phyloP scores from a whole-genome alignment of 2,329 filamentous ascomycete genomes.

The Fusarium paranaense region DNA sequence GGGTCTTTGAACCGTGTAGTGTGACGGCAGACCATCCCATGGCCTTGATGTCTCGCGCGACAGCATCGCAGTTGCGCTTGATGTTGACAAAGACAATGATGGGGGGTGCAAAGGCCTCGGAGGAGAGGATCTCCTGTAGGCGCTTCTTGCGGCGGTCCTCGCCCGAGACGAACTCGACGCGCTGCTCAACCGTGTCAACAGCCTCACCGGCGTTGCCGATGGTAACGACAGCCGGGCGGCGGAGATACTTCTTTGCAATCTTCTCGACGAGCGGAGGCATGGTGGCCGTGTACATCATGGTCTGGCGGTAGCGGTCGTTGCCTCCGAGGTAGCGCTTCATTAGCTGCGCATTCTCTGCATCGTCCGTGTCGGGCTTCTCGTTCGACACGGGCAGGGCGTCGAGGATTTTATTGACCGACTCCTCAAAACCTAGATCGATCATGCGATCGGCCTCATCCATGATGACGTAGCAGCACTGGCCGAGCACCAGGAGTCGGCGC shows the following conservation, averaged over 20 bases:
- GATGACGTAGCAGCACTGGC: conserved; percentile 98
- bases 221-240: conserved; percentile 90
- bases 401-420: conserved; percentile 96
- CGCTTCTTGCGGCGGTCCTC: conserved; percentile 98
- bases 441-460: conserved; percentile 99
- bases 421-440: conserved; percentile 98
- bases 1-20: conserved; percentile 94
- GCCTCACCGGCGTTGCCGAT: conserved; percentile 96
- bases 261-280: conserved; percentile 94
- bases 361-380: conserved; percentile 94
- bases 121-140: conserved; percentile 87
- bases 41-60: conserved; percentile 92
- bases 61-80: conserved; percentile 97
- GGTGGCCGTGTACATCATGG: conserved; percentile 99
- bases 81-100: conserved; percentile 99
- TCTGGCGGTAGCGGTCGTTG: conserved; percentile 88
- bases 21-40: conserved; percentile 94
- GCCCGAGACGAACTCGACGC: conserved; percentile 88
- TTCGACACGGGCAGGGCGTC: conserved; percentile 92
- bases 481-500: conserved; percentile 87
- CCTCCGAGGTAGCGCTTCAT: conserved; percentile 85
- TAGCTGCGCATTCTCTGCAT: conserved; percentile 85
- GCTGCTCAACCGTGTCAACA: conserved; percentile 97
- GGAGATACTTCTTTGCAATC: conserved; percentile 96
- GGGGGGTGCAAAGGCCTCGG: conserved; percentile 83